A percentile compares a stretch with the other conserved stretches of the same genome.
Evolutionary conservation across 345 rosid genomes (phyloP).

Genomic region (Eucalyptus viminalis): DNA sequence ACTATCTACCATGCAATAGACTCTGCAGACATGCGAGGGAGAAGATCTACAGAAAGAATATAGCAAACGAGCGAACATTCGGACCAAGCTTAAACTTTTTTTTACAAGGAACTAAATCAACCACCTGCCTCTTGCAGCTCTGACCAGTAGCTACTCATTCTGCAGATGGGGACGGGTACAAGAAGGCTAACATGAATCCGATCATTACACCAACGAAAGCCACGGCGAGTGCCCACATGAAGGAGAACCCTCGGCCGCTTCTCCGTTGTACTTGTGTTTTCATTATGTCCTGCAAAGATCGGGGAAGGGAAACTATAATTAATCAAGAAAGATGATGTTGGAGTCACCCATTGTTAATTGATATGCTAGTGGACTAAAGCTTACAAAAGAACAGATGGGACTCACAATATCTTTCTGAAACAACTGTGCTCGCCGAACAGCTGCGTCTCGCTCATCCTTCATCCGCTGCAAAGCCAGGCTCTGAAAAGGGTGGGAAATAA

Average conservation of each 20-base stretch:
- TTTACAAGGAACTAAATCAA: background rate
- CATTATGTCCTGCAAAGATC: slow-evolving; percentile 36
- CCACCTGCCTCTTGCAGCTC: background rate
- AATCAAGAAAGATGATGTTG: background rate
- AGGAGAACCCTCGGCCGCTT: slow-evolving; percentile 36
- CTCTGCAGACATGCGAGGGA: background rate
- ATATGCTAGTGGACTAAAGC: background rate
- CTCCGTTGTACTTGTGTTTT: slow-evolving; percentile 43
- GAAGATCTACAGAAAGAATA: background rate
- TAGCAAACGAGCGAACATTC: background rate
- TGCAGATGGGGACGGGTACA: background rate
- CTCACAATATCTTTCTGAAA: background rate
- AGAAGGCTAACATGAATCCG: background rate
- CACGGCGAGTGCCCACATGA: slow-evolving; percentile 49
- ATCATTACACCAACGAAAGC: background rate
- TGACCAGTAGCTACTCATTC: background rate
- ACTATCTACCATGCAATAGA: background rate
- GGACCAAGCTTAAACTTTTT: background rate
- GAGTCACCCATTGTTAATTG: background rate
- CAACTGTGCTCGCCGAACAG: background rate
- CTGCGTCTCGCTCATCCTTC: background rate
- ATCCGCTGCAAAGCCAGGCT: background rate
- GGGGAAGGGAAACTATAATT: background rate
- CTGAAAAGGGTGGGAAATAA: background rate
- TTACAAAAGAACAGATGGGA: background rate